Evolutionary conservation across 2,329 filamentous ascomycete species (phyloP).

Genomic region (Fusarium euwallaceae): DNA sequence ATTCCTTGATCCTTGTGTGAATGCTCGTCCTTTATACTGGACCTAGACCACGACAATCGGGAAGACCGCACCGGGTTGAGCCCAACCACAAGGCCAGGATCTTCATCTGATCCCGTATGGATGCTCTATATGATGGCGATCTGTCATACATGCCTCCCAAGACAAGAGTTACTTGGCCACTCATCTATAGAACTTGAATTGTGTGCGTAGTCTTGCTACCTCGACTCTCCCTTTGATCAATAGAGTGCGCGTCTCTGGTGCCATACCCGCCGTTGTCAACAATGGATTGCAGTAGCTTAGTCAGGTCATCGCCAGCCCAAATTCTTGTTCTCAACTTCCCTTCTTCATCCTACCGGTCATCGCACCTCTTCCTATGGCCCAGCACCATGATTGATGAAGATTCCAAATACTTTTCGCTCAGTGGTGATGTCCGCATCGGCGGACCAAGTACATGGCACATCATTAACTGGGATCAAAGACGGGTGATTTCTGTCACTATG

Average conservation of each 20-base stretch:
- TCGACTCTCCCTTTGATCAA: too few relatives aligned
- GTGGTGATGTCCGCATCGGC: slow-evolving; percentile 19
- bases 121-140: background rate
- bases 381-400: background rate
- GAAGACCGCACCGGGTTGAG: background rate
- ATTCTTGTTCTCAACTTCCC: background rate
- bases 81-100: background rate
- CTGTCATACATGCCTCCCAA: background rate
- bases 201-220: too few relatives aligned
- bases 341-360: background rate
- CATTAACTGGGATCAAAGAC: slow-evolving; percentile 47
- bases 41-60: background rate
- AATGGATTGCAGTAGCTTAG: too few relatives aligned
- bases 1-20: background rate
- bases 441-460: slow-evolving; percentile 48
- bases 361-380: background rate
- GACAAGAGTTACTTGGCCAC: background rate
- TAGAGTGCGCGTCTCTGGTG: too few relatives aligned
- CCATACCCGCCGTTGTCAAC: too few relatives aligned
- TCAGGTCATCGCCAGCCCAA: too few relatives aligned
- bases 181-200: too few relatives aligned
- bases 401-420: background rate
- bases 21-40: background rate
- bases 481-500: slow-evolving; percentile 47
- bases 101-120: background rate